These are phyloP conservation scores for Trichoderma brevicompactum DNA, from an alignment of 2,329 filamentous ascomycete genomes.

Conservation along the genomic window DNA sequence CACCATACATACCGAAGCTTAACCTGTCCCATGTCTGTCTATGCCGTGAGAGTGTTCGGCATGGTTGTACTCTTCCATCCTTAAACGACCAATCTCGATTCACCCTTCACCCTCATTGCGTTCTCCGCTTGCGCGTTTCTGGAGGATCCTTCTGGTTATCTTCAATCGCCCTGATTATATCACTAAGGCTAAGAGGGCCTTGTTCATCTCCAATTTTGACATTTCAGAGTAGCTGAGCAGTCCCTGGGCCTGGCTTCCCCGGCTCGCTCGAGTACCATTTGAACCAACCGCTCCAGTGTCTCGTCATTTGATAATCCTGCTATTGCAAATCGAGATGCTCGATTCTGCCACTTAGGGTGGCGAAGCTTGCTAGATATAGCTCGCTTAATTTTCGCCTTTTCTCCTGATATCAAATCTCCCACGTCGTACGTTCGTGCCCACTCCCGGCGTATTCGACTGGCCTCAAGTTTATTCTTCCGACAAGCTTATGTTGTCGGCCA, in stretches of 20 bases:
- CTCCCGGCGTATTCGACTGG: neutral
- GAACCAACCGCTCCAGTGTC: neutral
- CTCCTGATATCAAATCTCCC: constrained; percentile 4
- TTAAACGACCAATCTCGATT: constrained; percentile 19
- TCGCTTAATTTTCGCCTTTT: constrained; percentile 4
- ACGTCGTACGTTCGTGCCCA: neutral
- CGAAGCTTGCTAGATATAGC: constrained; percentile 23
- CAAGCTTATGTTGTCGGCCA: neutral
- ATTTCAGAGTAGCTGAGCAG: neutral
- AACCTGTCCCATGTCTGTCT: constrained; percentile 18
- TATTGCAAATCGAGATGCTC: constrained; percentile 21
- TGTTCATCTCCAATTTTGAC: neutral
- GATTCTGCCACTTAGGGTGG: constrained; percentile 18
- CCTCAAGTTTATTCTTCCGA: neutral
- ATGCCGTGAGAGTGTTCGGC: constrained; percentile 16
- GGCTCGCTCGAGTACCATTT: neutral
- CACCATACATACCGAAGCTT: constrained; percentile 19
- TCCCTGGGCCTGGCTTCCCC: neutral
- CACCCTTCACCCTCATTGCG: neutral
- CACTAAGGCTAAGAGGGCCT: neutral
- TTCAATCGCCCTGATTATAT: constrained; percentile 4
- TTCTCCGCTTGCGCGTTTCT: constrained; percentile 10
- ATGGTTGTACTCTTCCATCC: constrained; percentile 6
- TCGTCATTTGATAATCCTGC: constrained; percentile 9
- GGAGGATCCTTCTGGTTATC: constrained; percentile 6